Percentiles rank a stretch among this genome's conserved stretches.
Conservation (phyloP, 768 basidiomycete genomes). For the Tricholoma sp. region DNA sequence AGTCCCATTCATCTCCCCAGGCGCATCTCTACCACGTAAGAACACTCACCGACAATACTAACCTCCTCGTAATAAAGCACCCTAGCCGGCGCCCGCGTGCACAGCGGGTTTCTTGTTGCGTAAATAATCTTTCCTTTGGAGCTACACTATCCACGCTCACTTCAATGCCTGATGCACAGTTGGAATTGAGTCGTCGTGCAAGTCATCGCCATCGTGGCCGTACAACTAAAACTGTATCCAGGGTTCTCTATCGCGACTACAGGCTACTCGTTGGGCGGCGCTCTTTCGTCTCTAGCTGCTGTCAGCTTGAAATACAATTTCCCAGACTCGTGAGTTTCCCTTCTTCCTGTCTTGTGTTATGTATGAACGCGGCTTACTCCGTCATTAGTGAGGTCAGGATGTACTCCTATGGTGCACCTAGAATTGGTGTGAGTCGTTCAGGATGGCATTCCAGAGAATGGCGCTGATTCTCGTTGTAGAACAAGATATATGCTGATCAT, state of each 20-base stretch:
- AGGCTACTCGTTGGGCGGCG: conserved; percentile 54
- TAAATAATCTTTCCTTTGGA: conserved; percentile 17
- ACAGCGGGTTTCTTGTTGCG: conserved; percentile 47
- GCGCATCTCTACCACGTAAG: conserved; percentile 37
- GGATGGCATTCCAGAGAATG: not conserved
- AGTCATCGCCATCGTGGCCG: conserved; percentile 30
- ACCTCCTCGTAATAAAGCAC: not conserved
- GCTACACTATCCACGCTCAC: no score
- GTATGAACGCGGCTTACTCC: not conserved
- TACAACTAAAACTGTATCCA: conserved; percentile 30
- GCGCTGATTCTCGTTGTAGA: conserved; percentile 23
- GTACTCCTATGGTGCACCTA: conserved; percentile 49
- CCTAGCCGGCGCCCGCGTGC: conserved; percentile 37
- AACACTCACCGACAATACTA: not conserved
- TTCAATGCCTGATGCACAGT: conserved; percentile 18
- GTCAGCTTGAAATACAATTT: conserved; percentile 40
- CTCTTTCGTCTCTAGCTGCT: conserved; percentile 44
- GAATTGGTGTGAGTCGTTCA: conserved; percentile 35
- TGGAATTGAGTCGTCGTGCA: conserved; percentile 45
- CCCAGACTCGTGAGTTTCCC: conserved; percentile 24
- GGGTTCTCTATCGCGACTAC: conserved; percentile 37
- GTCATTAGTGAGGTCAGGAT: conserved; percentile 28
- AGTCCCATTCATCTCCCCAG: conserved; percentile 39
- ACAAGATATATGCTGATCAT: conserved; percentile 39
- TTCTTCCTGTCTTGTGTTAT: not conserved